A percentile compares a stretch with the other conserved stretches of the same genome.
phyloP scores from a whole-genome alignment of 2,329 filamentous ascomycete species.

The Calonectria henricotiae region DNA sequence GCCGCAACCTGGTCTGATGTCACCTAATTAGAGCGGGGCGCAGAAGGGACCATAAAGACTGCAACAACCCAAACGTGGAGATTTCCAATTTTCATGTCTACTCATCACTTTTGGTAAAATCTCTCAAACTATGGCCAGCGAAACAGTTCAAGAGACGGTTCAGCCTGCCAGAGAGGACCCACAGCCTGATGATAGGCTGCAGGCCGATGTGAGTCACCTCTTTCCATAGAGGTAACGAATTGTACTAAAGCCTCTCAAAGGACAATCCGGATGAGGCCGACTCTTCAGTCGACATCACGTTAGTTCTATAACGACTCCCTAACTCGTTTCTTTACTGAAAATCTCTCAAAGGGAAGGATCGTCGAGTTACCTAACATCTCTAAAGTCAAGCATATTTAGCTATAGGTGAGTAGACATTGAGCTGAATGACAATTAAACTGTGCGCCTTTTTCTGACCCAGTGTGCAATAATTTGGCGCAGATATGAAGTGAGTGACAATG shows the following conservation, averaged over 20 bases:
- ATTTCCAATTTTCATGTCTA: neutral
- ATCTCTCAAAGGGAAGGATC: neutral
- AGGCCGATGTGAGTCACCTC: neutral
- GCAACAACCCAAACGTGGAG: neutral
- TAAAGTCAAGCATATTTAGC: conserved; percentile 3
- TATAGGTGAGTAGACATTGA: neutral
- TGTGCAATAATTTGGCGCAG: neutral
- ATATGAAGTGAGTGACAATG: conserved; percentile 1
- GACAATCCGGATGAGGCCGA: neutral
- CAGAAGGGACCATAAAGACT: neutral
- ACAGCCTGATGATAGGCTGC: conserved; percentile 7
- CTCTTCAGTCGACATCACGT: neutral
- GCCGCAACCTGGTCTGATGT: conserved; percentile 17
- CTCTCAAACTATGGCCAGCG: conserved; percentile 5
- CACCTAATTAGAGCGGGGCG: neutral
- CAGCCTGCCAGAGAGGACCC: conserved; percentile 8
- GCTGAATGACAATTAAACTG: neutral
- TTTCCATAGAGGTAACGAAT: neutral
- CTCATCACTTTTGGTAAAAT: conserved; percentile 3
- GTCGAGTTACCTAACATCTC: conserved; percentile 4
- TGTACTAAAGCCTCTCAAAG: neutral
- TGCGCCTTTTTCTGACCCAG: neutral
- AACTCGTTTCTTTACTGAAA: neutral
- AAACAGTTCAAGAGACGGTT: conserved; percentile 11
- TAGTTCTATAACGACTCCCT: neutral